Evolutionary conservation across 176 grass and related monocot genomes (phyloP), one percentile per base, ranked within the genome.

Genomic region (Elaeis guineensis): DNA sequence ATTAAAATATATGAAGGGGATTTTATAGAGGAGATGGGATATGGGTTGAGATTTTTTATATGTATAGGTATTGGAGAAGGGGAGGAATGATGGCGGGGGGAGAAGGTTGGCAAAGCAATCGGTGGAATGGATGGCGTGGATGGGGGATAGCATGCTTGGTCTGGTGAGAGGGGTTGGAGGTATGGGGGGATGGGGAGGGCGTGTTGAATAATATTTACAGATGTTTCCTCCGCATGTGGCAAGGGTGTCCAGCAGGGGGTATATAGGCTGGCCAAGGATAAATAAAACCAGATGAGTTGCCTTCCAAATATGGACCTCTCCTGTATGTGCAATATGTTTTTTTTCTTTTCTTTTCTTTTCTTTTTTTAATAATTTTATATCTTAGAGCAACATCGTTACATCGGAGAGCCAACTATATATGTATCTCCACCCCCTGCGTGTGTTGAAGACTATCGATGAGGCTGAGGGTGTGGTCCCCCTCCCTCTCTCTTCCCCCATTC

Each of bases 101-200:
- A 21, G 5, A 16, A 19, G 17, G n/a, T n/a, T n/a, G 21, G 24
- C 20, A 9, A 59, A 19, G 49, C 17, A 50, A 60, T 44, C 35
- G 11, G 17, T 58, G 70, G 49, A 14, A 72, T 59, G 59, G 48
- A 59, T 57, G 67, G 67, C 69, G 39, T 71, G 57, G 59, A 73
- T 35, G 59, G 70, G 48, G 25, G 69, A 73, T 51, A 25, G 70
- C 70, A 73, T 73, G 70, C 70, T 73, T 63, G 70, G 70, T 73
- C 70, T 72, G 58, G 69, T 2, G 52, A 68, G 58, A 29, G 8
- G 59, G 49, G 50, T 39, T 72, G 50, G 25, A 30, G 59, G 59
- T 39, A 63, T 73, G 70, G 70, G 70, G 51, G 70, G 56, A 63
- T 49, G 70, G 70, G 51, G 51, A 44, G 25, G 51, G 70, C 59